A percentile compares a stretch with the other conserved stretches of the same genome.
These are phyloP conservation scores for Ceratocystis cacaofunesta DNA, from an alignment of 2,329 filamentous ascomycete species.

Conservation along the genomic window DNA sequence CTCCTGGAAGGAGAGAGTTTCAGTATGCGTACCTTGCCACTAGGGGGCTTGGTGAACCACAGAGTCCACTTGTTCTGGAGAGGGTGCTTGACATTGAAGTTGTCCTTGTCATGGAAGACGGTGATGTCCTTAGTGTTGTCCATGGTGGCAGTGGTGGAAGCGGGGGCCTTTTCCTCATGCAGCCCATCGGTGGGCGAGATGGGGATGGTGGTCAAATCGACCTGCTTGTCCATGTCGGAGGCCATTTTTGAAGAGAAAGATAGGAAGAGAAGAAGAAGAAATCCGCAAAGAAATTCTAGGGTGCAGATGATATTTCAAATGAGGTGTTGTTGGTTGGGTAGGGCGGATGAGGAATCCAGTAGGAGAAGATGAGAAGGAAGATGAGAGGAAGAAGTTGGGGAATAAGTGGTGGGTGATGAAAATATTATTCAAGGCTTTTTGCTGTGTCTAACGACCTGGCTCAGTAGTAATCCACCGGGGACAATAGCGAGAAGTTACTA, in stretches of 20 bases:
- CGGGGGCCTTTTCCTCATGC: slow-evolving; percentile 26
- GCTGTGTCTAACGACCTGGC: slow-evolving; percentile 12
- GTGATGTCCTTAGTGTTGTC: slow-evolving; percentile 56
- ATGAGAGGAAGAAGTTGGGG: slow-evolving; percentile 10
- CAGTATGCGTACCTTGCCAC: slow-evolving; percentile 62
- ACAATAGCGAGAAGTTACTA: slow-evolving; percentile 14
- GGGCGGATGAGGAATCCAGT: slow-evolving; percentile 5
- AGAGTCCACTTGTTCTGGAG: slow-evolving; percentile 96
- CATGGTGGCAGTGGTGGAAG: slow-evolving; percentile 24
- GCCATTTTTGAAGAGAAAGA: slow-evolving; percentile 25
- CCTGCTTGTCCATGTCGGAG: slow-evolving; percentile 36
- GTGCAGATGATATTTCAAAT: slow-evolving; percentile 10
- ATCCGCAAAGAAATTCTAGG: slow-evolving; percentile 11
- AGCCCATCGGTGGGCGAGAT: slow-evolving; percentile 47
- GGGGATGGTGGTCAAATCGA: slow-evolving; percentile 53
- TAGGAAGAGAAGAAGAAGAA: slow-evolving; percentile 3
- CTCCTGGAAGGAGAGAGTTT: not conserved
- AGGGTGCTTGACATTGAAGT: slow-evolving; percentile 99
- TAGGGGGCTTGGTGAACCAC: slow-evolving; percentile 98
- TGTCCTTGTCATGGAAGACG: slow-evolving; percentile 94
- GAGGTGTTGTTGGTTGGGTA: slow-evolving; percentile 11
- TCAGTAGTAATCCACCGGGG: slow-evolving; percentile 15
- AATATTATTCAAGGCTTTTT: slow-evolving; percentile 14
- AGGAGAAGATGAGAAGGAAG: slow-evolving; percentile 6
- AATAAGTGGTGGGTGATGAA: slow-evolving; percentile 10